phyloP scores from a whole-genome alignment of 306 rosid species.

The Pueraria montana region DNA sequence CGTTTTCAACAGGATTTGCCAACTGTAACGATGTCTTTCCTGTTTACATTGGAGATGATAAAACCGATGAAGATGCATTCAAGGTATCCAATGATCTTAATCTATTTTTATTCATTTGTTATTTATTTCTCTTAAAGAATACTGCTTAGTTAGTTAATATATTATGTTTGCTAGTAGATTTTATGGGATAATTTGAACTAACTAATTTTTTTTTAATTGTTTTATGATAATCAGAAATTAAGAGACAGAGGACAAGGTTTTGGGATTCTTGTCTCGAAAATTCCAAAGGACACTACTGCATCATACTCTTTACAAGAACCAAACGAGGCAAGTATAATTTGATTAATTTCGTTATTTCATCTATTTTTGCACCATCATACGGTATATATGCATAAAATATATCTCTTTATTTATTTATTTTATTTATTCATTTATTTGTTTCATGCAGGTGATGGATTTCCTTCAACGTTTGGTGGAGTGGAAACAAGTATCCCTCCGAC shows the following conservation, averaged over 20 bases:
- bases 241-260: conserved; percentile 94
- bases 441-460: conserved; percentile 78
- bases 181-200: conserved; percentile 32
- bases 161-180: background rate
- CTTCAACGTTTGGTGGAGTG: conserved; percentile 77
- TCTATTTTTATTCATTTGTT: background rate
- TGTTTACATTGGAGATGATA: conserved; percentile 94
- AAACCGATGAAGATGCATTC: conserved; percentile 97
- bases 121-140: background rate
- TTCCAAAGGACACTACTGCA: conserved; percentile 89
- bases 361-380: background rate
- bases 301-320: conserved; percentile 94
- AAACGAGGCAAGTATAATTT: conserved; percentile 73
- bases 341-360: background rate
- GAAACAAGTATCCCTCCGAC: conserved; percentile 57
- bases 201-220: background rate
- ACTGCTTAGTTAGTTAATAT: background rate
- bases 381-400: conserved; percentile 17
- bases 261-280: conserved; percentile 90
- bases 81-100: conserved; percentile 71
- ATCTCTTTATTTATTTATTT: background rate
- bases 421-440: background rate
- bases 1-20: conserved; percentile 77
- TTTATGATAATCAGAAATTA: conserved; percentile 60
- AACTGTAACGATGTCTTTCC: conserved; percentile 85